These are phyloP conservation scores for Fusarium cyanostomum DNA, from an alignment of 2,329 filamentous ascomycete species.

Conservation along the genomic window DNA sequence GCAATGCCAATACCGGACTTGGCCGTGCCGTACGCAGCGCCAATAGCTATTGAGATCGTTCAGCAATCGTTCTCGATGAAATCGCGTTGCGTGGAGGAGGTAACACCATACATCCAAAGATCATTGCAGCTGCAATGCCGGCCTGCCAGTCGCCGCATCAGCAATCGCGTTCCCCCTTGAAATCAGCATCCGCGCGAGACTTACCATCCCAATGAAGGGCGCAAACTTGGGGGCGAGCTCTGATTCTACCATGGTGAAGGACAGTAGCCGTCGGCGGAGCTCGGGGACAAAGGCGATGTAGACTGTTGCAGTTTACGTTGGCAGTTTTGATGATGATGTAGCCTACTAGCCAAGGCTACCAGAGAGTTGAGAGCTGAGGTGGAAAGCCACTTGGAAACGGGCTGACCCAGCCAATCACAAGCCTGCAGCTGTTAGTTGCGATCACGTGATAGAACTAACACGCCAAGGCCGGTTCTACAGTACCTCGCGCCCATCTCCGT, in stretches of 20 bases:
- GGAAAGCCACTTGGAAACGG: slow-evolving; percentile 25
- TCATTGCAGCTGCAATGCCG: slow-evolving; percentile 83
- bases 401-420: slow-evolving; percentile 29
- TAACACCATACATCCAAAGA: slow-evolving; percentile 76
- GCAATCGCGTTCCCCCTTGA: slow-evolving; percentile 31
- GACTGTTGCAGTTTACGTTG: slow-evolving; percentile 31
- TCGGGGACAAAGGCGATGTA: slow-evolving; percentile 30
- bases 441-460: slow-evolving; percentile 28
- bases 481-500: background rate
- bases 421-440: rapidly evolving
- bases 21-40: slow-evolving; percentile 86
- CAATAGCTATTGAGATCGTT: slow-evolving; percentile 59
- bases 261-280: slow-evolving; percentile 32
- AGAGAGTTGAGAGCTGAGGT: slow-evolving; percentile 37
- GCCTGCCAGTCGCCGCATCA: slow-evolving; percentile 59
- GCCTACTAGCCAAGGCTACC: slow-evolving; percentile 39
- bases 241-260: slow-evolving; percentile 59
- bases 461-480: background rate
- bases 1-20: slow-evolving; percentile 90
- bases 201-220: slow-evolving; percentile 88
- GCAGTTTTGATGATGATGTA: slow-evolving; percentile 44
- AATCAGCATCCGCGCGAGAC: slow-evolving; percentile 44
- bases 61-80: slow-evolving; percentile 37
- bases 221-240: slow-evolving; percentile 81
- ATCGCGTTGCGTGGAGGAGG: slow-evolving; percentile 23